Evolutionary conservation across 2,329 filamentous ascomycete species (phyloP).

Genomic region (Microdochium nivale): DNA sequence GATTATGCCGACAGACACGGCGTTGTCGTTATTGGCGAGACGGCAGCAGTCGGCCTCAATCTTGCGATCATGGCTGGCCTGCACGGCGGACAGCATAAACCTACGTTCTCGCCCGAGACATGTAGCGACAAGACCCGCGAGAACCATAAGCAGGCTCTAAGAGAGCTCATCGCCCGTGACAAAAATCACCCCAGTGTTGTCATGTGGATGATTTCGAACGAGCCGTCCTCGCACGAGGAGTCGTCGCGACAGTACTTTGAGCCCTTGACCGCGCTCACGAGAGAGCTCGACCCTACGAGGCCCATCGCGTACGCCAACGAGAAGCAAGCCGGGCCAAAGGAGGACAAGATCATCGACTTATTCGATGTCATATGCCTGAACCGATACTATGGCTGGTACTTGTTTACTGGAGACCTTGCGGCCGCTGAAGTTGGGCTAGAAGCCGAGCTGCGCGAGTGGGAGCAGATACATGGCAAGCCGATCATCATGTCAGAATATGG

Average conservation of each 20-base stretch:
- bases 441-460: slow-evolving; percentile 7
- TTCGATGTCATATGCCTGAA: slow-evolving; percentile 19
- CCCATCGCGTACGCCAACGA: slow-evolving; percentile 17
- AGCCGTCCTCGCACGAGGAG: slow-evolving; percentile 11
- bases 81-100: slow-evolving; percentile 2
- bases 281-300: slow-evolving; percentile 14
- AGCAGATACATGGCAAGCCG: slow-evolving; percentile 14
- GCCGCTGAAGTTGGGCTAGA: slow-evolving; percentile 13
- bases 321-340: slow-evolving; percentile 3
- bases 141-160: slow-evolving; percentile 11
- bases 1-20: slow-evolving; percentile 19
- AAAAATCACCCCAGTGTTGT: slow-evolving; percentile 18
- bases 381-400: slow-evolving; percentile 20
- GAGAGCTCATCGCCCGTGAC: slow-evolving; percentile 15
- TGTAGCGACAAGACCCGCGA: slow-evolving; percentile 8
- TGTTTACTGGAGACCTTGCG: slow-evolving; percentile 11
- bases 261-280: slow-evolving; percentile 12
- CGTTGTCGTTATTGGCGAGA: slow-evolving; percentile 19
- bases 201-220: slow-evolving; percentile 16
- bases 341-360: slow-evolving; percentile 13
- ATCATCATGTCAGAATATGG: slow-evolving; percentile 21
- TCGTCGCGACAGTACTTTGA: slow-evolving; percentile 15
- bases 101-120: slow-evolving; percentile 11
- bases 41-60: slow-evolving; percentile 16
- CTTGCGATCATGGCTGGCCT: slow-evolving; percentile 8